Conservation (phyloP, 2,329 filamentous ascomycete genomes). For the Ceratocystis alfenasii region DNA sequence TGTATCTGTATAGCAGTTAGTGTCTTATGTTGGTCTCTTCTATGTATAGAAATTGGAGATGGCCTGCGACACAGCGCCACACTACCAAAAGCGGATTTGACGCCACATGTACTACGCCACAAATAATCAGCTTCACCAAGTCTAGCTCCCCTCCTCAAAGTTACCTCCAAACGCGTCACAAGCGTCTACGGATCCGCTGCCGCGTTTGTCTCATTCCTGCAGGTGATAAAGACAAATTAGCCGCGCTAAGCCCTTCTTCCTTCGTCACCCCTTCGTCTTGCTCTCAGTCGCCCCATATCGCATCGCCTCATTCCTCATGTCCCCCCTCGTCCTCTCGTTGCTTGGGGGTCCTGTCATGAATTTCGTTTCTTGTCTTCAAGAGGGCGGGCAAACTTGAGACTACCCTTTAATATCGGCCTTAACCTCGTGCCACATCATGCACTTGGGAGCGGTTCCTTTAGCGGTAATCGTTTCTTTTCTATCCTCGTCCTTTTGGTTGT, state of each 20-base stretch:
- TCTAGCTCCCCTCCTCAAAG: neutral
- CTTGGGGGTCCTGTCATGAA: neutral
- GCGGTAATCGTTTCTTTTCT: neutral
- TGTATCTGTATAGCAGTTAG: neutral
- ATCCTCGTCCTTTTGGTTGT: neutral
- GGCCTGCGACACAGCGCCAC: neutral
- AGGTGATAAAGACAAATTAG: neutral
- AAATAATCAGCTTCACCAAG: no score
- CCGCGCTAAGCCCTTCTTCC: neutral
- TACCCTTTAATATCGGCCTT: neutral
- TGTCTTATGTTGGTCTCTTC: neutral
- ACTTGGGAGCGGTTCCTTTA: neutral
- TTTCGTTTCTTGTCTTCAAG: neutral
- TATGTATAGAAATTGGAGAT: conserved; percentile 4
- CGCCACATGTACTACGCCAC: neutral
- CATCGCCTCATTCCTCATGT: neutral
- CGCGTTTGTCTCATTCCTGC: conserved; percentile 8
- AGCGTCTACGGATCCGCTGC: conserved; percentile 7
- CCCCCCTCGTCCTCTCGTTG: neutral
- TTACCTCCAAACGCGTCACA: neutral
- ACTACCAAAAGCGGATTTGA: neutral
- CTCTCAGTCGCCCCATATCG: neutral
- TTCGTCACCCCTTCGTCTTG: neutral
- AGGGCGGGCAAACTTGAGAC: neutral
- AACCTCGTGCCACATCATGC: neutral